Percentiles rank a stretch among this genome's conserved stretches.
These are phyloP conservation scores for Chrysanthemum lavandulifolium DNA, from an alignment of 129 eudicot genomes.

Conservation along the genomic window DNA sequence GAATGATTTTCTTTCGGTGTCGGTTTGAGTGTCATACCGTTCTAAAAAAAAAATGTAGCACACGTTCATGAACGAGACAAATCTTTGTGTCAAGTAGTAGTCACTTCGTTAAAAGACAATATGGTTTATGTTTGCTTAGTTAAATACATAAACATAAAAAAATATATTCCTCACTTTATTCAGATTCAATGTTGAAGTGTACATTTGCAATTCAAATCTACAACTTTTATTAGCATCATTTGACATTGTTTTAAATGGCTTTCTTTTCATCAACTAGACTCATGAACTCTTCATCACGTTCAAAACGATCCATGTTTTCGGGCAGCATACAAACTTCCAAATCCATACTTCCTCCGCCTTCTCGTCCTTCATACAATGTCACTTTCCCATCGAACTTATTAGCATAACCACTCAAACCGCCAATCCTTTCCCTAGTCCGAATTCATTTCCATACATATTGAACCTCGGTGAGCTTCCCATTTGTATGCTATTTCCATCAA, in stretches of 20 bases:
- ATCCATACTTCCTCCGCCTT: conserved; percentile 56
- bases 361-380: conserved; percentile 40
- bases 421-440: conserved; percentile 66
- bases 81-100: too few relatives aligned
- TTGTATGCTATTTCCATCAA: conserved; percentile 35
- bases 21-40: too few relatives aligned
- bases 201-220: neutral
- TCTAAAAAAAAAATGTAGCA: too few relatives aligned
- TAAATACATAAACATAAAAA: too few relatives aligned
- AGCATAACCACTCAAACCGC: conserved; percentile 62
- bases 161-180: too few relatives aligned
- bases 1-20: too few relatives aligned
- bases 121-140: too few relatives aligned
- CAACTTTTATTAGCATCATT: neutral
- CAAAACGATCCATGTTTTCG: conserved; percentile 39
- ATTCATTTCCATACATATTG: conserved; percentile 71
- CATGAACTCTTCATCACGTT: conserved; percentile 45
- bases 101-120: too few relatives aligned
- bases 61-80: too few relatives aligned
- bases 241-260: neutral
- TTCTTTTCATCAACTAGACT: conserved; percentile 18
- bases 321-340: conserved; percentile 48
- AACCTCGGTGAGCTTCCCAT: conserved; percentile 67
- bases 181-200: too few relatives aligned
- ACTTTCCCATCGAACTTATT: conserved; percentile 63